phyloP scores from a whole-genome alignment of 352 stramenopile genomes.

The Phytopythium cucurbitacearum region DNA sequence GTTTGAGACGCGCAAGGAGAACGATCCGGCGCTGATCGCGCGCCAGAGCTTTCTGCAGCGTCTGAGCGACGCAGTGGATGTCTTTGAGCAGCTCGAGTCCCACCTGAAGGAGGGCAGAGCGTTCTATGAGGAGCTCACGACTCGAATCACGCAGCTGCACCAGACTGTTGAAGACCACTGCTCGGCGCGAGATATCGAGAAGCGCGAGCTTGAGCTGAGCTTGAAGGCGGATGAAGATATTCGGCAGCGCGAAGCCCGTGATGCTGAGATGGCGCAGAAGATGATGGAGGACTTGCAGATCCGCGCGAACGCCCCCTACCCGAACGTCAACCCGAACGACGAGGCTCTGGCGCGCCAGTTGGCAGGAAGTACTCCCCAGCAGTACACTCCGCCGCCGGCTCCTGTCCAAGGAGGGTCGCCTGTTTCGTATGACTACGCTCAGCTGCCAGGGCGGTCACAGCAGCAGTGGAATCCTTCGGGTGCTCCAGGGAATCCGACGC shows the following conservation, averaged over 20 bases:
- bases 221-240: constrained; percentile 53
- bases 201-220: constrained; percentile 67
- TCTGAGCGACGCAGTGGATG: constrained; percentile 62
- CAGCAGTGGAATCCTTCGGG: constrained; percentile 15
- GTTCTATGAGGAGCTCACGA: constrained; percentile 60
- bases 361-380: constrained; percentile 40
- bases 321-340: constrained; percentile 25
- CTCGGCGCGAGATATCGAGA: constrained; percentile 60
- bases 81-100: constrained; percentile 72
- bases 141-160: constrained; percentile 54
- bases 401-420: too few relatives aligned
- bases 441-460: constrained; percentile 18
- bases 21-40: constrained; percentile 44
- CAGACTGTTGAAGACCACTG: constrained; percentile 76
- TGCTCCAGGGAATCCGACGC: constrained; percentile 3
- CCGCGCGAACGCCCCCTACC: constrained; percentile 9
- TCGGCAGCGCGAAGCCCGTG: constrained; percentile 37
- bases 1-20: constrained; percentile 61
- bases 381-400: constrained; percentile 20
- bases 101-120: constrained; percentile 63
- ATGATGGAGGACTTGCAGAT: constrained; percentile 74
- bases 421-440: constrained; percentile 30
- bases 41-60: constrained; percentile 58
- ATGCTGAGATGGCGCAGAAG: constrained; percentile 53
- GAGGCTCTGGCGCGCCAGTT: constrained; percentile 56